phyloP scores from a whole-genome alignment of 169 alveolate genomes.

The Babesia ovata region DNA sequence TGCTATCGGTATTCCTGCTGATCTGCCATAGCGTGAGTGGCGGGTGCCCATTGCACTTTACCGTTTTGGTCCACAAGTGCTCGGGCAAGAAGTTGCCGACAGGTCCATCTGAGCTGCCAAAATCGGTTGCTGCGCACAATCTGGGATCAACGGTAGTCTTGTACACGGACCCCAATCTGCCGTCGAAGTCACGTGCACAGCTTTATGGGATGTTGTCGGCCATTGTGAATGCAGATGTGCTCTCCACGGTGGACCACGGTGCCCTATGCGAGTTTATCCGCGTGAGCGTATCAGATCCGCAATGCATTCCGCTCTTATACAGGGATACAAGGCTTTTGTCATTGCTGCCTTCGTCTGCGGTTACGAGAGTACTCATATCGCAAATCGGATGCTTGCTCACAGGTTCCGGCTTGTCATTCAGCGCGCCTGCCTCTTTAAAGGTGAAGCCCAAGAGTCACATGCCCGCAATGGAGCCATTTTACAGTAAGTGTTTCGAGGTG shows the following conservation, averaged over 20 bases:
- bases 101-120: neutral
- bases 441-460: neutral
- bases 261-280: slow-evolving; percentile 23
- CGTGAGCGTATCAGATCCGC: slow-evolving; percentile 21
- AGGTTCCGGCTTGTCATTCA: slow-evolving; percentile 14
- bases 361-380: neutral
- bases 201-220: slow-evolving; percentile 38
- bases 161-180: slow-evolving; percentile 29
- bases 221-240: neutral
- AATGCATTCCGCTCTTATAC: slow-evolving; percentile 10
- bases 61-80: slow-evolving; percentile 29
- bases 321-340: neutral
- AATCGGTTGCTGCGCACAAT: slow-evolving; percentile 12
- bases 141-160: slow-evolving; percentile 10
- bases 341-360: neutral
- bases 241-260: slow-evolving; percentile 18
- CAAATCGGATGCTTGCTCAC: slow-evolving; percentile 14
- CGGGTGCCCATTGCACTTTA: slow-evolving; percentile 26
- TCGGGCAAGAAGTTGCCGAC: neutral
- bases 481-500: slow-evolving; percentile 25
- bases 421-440: neutral
- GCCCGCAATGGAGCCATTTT: slow-evolving; percentile 2
- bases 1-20: slow-evolving; percentile 21
- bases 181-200: slow-evolving; percentile 4
- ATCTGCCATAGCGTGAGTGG: slow-evolving; percentile 31